Conservation (phyloP, 1,284 basidiomycete species). For the Ustilago curta region DNA sequence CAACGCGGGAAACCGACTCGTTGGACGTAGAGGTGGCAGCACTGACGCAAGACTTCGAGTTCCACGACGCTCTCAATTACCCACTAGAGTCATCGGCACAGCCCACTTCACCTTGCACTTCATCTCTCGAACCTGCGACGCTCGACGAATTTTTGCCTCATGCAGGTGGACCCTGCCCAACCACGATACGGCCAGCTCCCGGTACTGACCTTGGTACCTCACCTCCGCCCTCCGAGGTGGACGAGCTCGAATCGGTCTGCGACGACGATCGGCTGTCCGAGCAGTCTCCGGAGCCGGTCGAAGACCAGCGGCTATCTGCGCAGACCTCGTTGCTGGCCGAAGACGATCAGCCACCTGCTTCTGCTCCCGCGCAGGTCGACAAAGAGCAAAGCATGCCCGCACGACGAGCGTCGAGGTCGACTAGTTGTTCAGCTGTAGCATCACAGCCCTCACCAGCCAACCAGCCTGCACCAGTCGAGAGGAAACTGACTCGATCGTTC, state of each 20-base stretch:
- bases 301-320: neutral
- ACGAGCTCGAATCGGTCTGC: neutral
- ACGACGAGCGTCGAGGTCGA: neutral
- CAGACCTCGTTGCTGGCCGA: neutral
- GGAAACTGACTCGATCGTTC: neutral
- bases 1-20: too few species aligned
- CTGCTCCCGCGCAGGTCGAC: neutral
- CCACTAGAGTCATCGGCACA: too few species aligned
- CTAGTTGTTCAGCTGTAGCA: neutral
- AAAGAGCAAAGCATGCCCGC: neutral
- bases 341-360: neutral
- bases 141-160: too few species aligned
- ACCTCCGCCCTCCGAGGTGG: neutral
- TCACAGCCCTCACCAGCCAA: neutral
- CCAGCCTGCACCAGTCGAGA: too few species aligned
- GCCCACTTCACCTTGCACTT: too few species aligned
- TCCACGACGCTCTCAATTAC: too few species aligned
- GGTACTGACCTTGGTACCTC: neutral
- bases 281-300: too few species aligned
- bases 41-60: too few species aligned
- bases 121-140: too few species aligned
- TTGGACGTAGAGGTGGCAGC: too few species aligned
- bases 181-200: too few species aligned
- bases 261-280: neutral
- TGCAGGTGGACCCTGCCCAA: too few species aligned